A percentile compares a stretch with the other conserved stretches of the same genome.
Conservation (phyloP, 345 rosid genomes). For the Ricinus communis region DNA sequence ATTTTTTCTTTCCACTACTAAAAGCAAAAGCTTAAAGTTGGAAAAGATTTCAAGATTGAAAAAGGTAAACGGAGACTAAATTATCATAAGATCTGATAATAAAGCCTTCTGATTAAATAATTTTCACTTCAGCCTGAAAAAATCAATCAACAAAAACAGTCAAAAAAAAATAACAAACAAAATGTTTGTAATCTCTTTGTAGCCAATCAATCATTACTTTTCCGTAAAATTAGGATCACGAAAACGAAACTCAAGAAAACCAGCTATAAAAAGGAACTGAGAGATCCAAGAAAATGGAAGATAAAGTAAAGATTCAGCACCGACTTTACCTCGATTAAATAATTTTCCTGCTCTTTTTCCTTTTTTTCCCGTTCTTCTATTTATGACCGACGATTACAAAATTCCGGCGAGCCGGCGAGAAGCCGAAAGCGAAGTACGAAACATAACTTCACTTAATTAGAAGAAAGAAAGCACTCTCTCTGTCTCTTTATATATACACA, state of each 20-base stretch:
- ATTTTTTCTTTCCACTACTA: constrained; percentile 31
- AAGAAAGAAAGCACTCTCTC: neutral
- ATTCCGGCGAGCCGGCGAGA: constrained; percentile 27
- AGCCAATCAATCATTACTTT: constrained; percentile 36
- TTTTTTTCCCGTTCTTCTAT: too few species aligned
- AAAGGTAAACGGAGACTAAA: neutral
- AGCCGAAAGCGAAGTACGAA: constrained; percentile 29
- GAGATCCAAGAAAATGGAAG: constrained; percentile 12
- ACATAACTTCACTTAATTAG: constrained; percentile 26
- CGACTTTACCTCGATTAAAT: constrained; percentile 8
- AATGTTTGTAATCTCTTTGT: neutral
- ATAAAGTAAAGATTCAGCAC: neutral
- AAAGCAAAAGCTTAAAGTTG: neutral
- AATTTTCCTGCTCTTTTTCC: too few species aligned
- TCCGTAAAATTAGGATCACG: constrained; percentile 35
- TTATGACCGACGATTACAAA: too few species aligned
- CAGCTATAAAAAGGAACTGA: neutral
- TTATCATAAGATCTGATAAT: constrained; percentile 4
- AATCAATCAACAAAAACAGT: neutral
- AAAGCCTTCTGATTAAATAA: neutral
- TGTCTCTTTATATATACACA: constrained; percentile 8
- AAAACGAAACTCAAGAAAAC: constrained; percentile 1
- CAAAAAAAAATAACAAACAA: neutral
- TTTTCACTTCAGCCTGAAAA: neutral
- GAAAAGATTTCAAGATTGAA: neutral